Conservation (phyloP, 2,329 filamentous ascomycete species). For the Fusarium kyushuense region DNA sequence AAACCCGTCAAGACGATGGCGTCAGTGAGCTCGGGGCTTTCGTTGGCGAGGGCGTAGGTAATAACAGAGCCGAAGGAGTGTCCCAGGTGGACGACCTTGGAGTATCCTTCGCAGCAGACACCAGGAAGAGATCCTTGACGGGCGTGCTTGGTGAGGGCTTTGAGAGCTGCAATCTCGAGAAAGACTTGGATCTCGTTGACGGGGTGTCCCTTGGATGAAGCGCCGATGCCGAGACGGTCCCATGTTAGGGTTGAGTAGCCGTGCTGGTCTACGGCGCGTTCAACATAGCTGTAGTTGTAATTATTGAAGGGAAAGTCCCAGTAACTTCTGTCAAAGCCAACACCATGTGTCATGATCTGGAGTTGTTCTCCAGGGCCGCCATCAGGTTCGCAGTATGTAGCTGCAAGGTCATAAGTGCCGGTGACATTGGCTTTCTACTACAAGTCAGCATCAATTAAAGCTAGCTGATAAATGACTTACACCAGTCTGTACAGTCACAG, state of each 20-base stretch:
- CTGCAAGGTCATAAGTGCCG: slow-evolving; percentile 68
- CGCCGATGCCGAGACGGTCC: slow-evolving; percentile 72
- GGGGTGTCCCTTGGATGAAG: slow-evolving; percentile 69
- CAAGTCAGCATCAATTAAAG: slow-evolving; percentile 3
- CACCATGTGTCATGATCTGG: slow-evolving; percentile 58
- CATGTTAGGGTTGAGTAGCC: slow-evolving; percentile 71
- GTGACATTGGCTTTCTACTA: slow-evolving; percentile 61
- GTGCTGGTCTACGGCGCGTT: slow-evolving; percentile 64
- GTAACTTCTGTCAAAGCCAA: slow-evolving; percentile 63
- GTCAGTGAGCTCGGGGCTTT: slow-evolving; percentile 66
- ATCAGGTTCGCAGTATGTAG: slow-evolving; percentile 71
- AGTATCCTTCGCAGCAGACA: slow-evolving; percentile 52
- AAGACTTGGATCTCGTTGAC: slow-evolving; percentile 69
- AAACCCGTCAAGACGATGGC: slow-evolving; percentile 72
- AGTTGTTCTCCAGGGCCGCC: slow-evolving; percentile 53
- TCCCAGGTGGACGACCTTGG: slow-evolving; percentile 69
- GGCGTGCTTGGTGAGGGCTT: slow-evolving; percentile 63
- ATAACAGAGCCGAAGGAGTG: slow-evolving; percentile 73
- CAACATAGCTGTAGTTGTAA: slow-evolving; percentile 73
- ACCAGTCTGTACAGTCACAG: slow-evolving; percentile 58
- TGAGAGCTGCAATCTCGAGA: slow-evolving; percentile 69
- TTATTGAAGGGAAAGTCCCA: slow-evolving; percentile 70
- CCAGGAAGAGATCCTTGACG: slow-evolving; percentile 59
- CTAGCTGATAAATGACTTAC: slow-evolving; percentile 47
- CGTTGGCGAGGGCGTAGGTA: slow-evolving; percentile 65